phyloP scores from a whole-genome alignment of 2,329 filamentous ascomycete genomes.

The Alternaria sp. region DNA sequence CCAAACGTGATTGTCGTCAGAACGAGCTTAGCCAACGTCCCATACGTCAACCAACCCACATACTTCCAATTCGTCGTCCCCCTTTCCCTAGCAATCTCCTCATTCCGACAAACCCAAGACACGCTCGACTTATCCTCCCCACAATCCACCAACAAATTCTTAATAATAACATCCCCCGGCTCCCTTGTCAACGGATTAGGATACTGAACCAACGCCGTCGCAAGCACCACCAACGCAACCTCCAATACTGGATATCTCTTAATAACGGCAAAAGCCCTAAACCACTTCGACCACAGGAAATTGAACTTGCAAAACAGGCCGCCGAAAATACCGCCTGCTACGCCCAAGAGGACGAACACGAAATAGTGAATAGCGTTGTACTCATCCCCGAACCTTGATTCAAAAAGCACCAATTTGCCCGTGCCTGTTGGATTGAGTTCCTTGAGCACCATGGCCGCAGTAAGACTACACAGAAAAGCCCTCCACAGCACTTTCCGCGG shows the following conservation, averaged over 20 bases:
- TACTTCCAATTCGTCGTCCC: constrained; percentile 48
- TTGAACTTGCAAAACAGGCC: constrained; percentile 66
- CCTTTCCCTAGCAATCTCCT: constrained; percentile 32
- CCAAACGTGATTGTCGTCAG: constrained; percentile 66
- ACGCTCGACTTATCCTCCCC: constrained; percentile 35
- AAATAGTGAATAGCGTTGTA: constrained; percentile 63
- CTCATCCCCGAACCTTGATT: constrained; percentile 64
- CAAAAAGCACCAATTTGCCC: constrained; percentile 66
- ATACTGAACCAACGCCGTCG: constrained; percentile 62
- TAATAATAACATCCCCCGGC: constrained; percentile 63
- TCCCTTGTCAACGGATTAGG: constrained; percentile 63
- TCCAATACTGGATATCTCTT: constrained; percentile 63
- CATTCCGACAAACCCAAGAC: constrained; percentile 61
- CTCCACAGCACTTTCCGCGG: constrained; percentile 65
- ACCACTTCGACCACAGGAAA: constrained; percentile 63
- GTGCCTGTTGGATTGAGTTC: constrained; percentile 66
- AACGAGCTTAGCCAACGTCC: constrained; percentile 61
- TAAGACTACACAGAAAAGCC: constrained; percentile 64
- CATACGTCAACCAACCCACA: constrained; percentile 60
- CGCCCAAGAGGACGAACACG: constrained; percentile 62
- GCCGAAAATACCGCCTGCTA: constrained; percentile 65
- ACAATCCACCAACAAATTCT: constrained; percentile 64
- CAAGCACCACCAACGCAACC: constrained; percentile 60
- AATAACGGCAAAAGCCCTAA: constrained; percentile 60
- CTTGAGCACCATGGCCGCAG: constrained; percentile 62